These are phyloP conservation scores for Tilletia walkeri DNA, from an alignment of 1,284 basidiomycete species.

Conservation along the genomic window DNA sequence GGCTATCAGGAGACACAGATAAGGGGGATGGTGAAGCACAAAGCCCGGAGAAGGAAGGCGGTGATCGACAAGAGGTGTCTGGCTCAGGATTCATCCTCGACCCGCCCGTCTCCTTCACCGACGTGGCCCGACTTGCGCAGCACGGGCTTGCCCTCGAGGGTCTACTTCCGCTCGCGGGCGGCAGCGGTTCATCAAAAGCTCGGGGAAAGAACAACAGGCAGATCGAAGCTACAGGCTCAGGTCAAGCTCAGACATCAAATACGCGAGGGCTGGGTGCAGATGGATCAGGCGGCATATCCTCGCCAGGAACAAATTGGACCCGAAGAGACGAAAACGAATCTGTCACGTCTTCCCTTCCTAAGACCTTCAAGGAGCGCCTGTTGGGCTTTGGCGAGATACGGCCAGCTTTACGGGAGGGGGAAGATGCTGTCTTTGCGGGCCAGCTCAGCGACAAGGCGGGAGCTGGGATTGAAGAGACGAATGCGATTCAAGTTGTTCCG, in stretches of 20 bases:
- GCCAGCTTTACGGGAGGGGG: neutral
- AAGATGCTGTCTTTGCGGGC: slow-evolving; percentile 7
- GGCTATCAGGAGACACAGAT: neutral
- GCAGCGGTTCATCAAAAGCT: no score
- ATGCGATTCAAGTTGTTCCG: neutral
- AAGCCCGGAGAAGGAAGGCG: neutral
- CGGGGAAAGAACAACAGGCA: no score
- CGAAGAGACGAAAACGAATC: neutral
- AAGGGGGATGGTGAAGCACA: neutral
- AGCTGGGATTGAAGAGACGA: neutral
- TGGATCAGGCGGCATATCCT: no score
- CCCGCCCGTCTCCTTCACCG: neutral
- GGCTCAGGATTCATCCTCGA: neutral
- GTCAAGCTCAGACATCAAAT: no score
- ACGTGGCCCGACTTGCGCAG: slow-evolving; percentile 1
- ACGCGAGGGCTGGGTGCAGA: no score
- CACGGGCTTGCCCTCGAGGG: slow-evolving; percentile 9
- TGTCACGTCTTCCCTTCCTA: neutral
- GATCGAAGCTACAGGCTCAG: no score
- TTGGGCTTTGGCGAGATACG: slow-evolving; percentile 2
- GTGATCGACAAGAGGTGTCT: neutral
- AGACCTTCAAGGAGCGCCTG: neutral
- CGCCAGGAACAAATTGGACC: no score
- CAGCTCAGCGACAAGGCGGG: neutral
- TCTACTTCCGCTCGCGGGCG: neutral